Evolutionary conservation across 306 rosid genomes (phyloP).

Genomic region (Elaeagnus macrophylla): DNA sequence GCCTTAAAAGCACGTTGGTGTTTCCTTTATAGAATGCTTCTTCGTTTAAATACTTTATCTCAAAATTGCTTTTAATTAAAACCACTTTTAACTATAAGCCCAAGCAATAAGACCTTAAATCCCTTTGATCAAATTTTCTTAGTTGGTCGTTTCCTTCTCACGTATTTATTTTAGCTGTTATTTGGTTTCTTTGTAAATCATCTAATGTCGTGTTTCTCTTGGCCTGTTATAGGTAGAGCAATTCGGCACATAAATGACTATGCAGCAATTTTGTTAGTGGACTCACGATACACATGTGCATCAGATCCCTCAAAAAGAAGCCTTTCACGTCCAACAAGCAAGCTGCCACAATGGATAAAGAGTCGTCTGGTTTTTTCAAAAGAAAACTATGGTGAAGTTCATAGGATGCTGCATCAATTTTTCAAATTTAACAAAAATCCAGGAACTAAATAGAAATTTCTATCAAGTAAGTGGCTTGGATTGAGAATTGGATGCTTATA

Average conservation of each 20-base stretch:
- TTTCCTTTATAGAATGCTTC: too few relatives aligned
- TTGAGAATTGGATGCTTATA: not conserved
- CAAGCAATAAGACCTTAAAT: not conserved
- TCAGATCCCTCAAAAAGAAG: conserved; percentile 55
- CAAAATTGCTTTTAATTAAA: too few relatives aligned
- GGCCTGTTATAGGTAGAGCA: conserved; percentile 61
- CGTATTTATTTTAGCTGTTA: not conserved
- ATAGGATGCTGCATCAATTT: conserved; percentile 69
- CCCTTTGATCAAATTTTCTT: not conserved
- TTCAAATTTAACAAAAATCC: conserved; percentile 47
- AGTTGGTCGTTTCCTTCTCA: too few relatives aligned
- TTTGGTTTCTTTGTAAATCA: not conserved
- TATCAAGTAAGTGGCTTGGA: not conserved
- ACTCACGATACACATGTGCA: conserved; percentile 55
- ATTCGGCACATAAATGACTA: conserved; percentile 84
- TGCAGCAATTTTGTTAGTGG: conserved; percentile 79
- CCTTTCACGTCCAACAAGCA: conserved; percentile 49
- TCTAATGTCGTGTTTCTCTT: conserved; percentile 8
- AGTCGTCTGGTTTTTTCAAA: conserved; percentile 52
- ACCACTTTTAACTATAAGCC: too few relatives aligned
- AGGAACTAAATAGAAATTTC: conserved; percentile 13
- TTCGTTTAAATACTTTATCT: too few relatives aligned
- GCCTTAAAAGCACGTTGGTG: too few relatives aligned
- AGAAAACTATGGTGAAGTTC: conserved; percentile 69
- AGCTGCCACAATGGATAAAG: conserved; percentile 89